phyloP scores from a whole-genome alignment of 1,284 basidiomycete species.

The Ganoderma multipileum region DNA sequence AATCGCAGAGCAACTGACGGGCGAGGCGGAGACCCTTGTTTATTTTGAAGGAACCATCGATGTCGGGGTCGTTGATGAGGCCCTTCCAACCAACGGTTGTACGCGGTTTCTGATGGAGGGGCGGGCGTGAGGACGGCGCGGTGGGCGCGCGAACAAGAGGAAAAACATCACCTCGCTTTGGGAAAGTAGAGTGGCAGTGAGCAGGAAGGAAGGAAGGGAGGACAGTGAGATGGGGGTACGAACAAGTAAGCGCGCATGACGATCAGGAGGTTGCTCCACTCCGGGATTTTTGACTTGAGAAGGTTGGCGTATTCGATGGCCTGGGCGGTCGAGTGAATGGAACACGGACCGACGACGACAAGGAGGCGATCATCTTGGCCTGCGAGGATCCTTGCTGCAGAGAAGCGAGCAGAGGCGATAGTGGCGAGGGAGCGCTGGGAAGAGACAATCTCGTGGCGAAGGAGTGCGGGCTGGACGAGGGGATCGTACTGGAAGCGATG shows the following conservation, averaged over 20 bases:
- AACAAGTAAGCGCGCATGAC: constrained; percentile 98
- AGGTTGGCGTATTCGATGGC: constrained; percentile 90
- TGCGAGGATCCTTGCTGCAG: constrained; percentile 79
- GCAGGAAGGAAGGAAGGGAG: constrained; percentile 21
- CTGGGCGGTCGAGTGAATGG: constrained; percentile 90
- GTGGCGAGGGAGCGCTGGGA: constrained; percentile 65
- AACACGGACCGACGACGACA: constrained; percentile 95
- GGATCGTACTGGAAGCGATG: constrained; percentile 79
- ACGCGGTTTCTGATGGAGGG: constrained; percentile 70
- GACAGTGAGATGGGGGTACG: constrained; percentile 39
- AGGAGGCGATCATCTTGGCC: constrained; percentile 87
- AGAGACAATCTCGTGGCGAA: constrained; percentile 84
- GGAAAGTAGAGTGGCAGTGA: constrained; percentile 15
- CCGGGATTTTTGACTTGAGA: constrained; percentile 73
- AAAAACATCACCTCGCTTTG: constrained; percentile 54
- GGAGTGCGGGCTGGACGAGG: constrained; percentile 88
- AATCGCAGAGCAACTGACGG: constrained; percentile 88
- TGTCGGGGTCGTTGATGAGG: constrained; percentile 89
- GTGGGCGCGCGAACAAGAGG: not conserved
- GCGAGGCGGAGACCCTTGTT: constrained; percentile 94
- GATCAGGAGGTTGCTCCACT: constrained; percentile 84
- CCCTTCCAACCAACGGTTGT: constrained; percentile 93
- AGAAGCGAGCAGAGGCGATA: constrained; percentile 81
- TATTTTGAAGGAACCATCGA: constrained; percentile 95
- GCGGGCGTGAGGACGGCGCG: constrained; percentile 7